These are phyloP conservation scores for Annulohypoxylon maeteangense DNA, from an alignment of 495 filamentous ascomycete species.

Conservation along the genomic window DNA sequence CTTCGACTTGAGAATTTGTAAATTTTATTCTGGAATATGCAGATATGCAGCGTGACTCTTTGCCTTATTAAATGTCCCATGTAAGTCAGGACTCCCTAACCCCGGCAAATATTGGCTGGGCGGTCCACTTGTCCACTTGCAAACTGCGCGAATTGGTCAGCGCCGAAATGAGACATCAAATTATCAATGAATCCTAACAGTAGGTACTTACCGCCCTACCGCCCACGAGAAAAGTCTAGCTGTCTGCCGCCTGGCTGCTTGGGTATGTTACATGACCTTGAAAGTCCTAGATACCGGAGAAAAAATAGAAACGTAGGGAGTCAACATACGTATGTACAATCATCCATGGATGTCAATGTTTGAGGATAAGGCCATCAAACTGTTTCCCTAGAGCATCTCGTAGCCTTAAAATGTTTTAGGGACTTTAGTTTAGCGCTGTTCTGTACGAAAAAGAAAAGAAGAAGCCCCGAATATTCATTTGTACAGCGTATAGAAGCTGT, in stretches of 20 bases:
- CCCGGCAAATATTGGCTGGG: background rate
- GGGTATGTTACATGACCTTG: background rate
- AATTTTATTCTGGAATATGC: background rate
- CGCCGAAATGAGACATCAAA: conserved; percentile 6
- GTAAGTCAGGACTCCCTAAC: background rate
- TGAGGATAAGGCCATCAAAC: background rate
- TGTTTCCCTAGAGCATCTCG: background rate
- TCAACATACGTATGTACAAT: background rate
- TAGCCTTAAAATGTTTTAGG: background rate
- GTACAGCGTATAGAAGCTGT: no score
- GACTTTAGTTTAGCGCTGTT: background rate
- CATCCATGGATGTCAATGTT: background rate
- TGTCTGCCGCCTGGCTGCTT: background rate
- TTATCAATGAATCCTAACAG: background rate
- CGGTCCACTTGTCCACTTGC: background rate
- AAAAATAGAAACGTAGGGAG: background rate
- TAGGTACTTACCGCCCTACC: background rate
- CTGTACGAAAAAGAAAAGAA: background rate
- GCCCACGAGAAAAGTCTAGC: background rate
- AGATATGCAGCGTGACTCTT: background rate
- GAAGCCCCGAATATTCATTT: background rate
- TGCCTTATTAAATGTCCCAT: background rate
- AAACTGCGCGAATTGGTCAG: background rate
- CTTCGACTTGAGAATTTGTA: background rate
- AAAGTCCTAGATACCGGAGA: background rate